Evolutionary conservation across 2,329 filamentous ascomycete genomes (phyloP).

Genomic region (Apiospora phragmitis): DNA sequence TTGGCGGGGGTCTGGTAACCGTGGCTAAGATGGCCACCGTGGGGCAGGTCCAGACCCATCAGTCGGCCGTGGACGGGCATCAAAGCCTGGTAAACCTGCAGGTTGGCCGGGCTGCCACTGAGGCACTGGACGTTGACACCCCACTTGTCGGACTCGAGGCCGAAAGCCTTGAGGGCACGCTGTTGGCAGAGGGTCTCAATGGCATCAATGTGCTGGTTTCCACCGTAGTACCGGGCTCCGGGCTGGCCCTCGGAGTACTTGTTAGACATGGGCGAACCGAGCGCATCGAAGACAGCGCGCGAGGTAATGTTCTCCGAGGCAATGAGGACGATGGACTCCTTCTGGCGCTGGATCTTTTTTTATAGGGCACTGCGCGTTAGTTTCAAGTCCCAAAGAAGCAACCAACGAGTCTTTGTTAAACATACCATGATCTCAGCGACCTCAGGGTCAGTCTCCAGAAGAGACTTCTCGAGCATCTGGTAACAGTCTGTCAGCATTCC

Average conservation of each 20-base stretch:
- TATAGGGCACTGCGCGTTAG: conserved; percentile 42
- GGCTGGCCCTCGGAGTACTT: conserved; percentile 99
- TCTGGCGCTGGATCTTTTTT: conserved; percentile 95
- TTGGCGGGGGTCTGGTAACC: conserved; percentile 94
- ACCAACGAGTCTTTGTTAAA: conserved; percentile 14
- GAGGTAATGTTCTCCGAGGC: conserved; percentile 99
- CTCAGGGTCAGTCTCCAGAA: conserved; percentile 89
- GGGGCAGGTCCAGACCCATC: conserved; percentile 94
- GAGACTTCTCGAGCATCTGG: conserved; percentile 93
- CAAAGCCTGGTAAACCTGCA: conserved; percentile 97
- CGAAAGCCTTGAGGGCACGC: conserved; percentile 89
- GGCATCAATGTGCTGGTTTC: conserved; percentile 97
- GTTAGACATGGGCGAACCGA: conserved; percentile 94
- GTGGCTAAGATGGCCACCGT: conserved; percentile 93
- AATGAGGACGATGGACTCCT: conserved; percentile 97
- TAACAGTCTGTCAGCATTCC: conserved; percentile 27
- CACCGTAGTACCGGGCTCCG: conserved; percentile 97
- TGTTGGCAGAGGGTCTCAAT: conserved; percentile 95
- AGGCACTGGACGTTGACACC: conserved; percentile 98
- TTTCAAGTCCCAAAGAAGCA: conserved; percentile 1
- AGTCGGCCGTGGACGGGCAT: conserved; percentile 94
- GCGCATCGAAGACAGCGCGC: conserved; percentile 94
- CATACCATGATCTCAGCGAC: conserved; percentile 95
- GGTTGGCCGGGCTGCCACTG: conserved; percentile 90
- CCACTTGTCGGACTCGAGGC: conserved; percentile 85